phyloP scores from a whole-genome alignment of 1,284 basidiomycete species.

The Apiotrichum porosum region DNA sequence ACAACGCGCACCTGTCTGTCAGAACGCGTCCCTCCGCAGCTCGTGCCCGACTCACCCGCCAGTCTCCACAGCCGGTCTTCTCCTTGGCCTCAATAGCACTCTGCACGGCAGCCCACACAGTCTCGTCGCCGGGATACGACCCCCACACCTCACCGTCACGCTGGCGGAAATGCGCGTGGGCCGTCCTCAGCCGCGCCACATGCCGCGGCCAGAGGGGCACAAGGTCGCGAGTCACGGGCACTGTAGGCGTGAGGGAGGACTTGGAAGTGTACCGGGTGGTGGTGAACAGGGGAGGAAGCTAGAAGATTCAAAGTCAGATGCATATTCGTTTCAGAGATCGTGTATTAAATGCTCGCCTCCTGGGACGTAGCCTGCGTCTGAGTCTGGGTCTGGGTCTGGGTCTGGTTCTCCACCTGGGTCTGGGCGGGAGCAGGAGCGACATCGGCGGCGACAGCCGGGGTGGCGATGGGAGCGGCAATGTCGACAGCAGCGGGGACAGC shows the following conservation, averaged over 20 bases:
- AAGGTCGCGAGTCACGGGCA: conserved; percentile 6
- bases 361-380: too few species aligned
- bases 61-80: conserved; percentile 22
- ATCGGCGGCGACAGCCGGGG: background rate
- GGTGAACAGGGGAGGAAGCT: conserved; percentile 29
- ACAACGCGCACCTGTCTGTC: conserved; percentile 26
- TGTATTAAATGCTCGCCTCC: too few species aligned
- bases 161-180: conserved; percentile 25
- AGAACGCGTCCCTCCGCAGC: too few species aligned
- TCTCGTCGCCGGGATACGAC: conserved; percentile 17
- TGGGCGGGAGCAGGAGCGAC: background rate
- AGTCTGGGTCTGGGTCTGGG: too few species aligned
- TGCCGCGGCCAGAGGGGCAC: conserved; percentile 33
- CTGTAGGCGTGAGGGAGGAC: conserved; percentile 2
- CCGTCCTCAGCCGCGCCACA: conserved; percentile 27
- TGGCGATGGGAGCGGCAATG: too few species aligned
- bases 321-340: too few species aligned
- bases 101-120: conserved; percentile 20
- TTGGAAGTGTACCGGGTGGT: conserved; percentile 34
- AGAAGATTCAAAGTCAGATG: too few species aligned
- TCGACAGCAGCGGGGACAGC: too few species aligned
- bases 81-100: conserved; percentile 13
- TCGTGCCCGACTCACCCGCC: conserved; percentile 22
- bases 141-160: too few species aligned
- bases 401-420: too few species aligned